Evolutionary conservation across 2,329 filamentous ascomycete species (phyloP), one percentile per base, ranked within the genome.

Genomic region (Fusarium humuli): DNA sequence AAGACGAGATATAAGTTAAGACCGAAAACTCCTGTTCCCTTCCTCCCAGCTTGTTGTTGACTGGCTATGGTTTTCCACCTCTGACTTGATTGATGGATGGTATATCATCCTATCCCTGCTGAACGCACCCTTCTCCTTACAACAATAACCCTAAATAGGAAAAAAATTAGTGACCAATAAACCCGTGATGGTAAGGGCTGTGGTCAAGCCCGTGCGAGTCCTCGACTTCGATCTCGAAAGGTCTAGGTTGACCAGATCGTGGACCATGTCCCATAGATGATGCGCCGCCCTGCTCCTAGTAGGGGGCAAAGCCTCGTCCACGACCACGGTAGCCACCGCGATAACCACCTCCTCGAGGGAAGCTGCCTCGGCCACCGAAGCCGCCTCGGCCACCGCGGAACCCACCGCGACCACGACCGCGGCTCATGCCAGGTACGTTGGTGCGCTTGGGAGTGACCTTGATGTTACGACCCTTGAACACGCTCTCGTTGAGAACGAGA

Each of bases 371-470:
- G 11, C 87, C 85, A 60, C 80, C 80, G 58, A 84, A 83, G 55
- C 87, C 83, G 55, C 87, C 84, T 71, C 87, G 81, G 53, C 87
- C 83, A 16, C 85, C 81, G 72, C 67, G 67, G 54, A 54, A 68
- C 30, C 67, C 58, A 56, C 67, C 67, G 46, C 67, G 67, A 29
- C 67, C 90, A 54, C 93, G 86, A 29, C 94, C 94, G 70, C 95
- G 90, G 73, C 88, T 92, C 94, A 99, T 95, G 65, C 96, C 96
- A 2, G 96, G 96, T 56, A 99, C 85, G 79, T 99, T 99, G 74
- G 96, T 99, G 67, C 96, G 92, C 85, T 99, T 99, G 34, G 96
- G 95, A 11, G 83, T 84, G 78, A 98, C 96, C 89, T 99, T 99
- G 80, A 99, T 89, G 80, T 96, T 97, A 77, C 96, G 90, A 69